These are phyloP conservation scores for Populus hybrid DNA, from an alignment of 441 rosid species.

Conservation along the genomic window DNA sequence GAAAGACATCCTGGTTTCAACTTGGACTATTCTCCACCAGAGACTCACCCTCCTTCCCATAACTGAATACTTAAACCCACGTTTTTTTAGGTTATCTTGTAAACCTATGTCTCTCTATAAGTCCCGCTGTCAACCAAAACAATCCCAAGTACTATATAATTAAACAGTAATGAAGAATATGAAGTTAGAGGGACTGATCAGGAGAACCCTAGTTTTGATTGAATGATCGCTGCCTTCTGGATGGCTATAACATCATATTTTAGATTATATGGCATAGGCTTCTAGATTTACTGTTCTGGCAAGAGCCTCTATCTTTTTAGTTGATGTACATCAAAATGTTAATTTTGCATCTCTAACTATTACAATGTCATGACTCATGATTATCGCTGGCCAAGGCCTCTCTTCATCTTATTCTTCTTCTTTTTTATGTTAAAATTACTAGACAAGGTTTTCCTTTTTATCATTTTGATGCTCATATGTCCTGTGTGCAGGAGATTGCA, in stretches of 20 bases:
- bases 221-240: background rate
- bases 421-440: too few relatives aligned
- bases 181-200: background rate
- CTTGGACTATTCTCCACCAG: conserved; percentile 76
- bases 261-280: background rate
- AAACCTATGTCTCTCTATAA: background rate
- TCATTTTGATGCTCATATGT: background rate
- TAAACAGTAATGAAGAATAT: background rate
- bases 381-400: background rate
- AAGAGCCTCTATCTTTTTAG: background rate
- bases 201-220: background rate
- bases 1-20: conserved; percentile 55
- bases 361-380: background rate
- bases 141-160: background rate
- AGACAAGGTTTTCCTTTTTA: too few relatives aligned
- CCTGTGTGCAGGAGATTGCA: background rate
- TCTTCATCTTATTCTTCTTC: background rate
- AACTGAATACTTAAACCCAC: conserved; percentile 32
- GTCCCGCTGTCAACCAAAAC: background rate
- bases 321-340: background rate
- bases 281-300: background rate
- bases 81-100: background rate
- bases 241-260: background rate
- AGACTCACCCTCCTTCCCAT: conserved; percentile 81
- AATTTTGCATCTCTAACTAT: background rate